Evolutionary conservation across 2,329 filamentous ascomycete species (phyloP), one percentile per base, ranked within the genome.

Genomic region (Atkinsonella hypoxylon): DNA sequence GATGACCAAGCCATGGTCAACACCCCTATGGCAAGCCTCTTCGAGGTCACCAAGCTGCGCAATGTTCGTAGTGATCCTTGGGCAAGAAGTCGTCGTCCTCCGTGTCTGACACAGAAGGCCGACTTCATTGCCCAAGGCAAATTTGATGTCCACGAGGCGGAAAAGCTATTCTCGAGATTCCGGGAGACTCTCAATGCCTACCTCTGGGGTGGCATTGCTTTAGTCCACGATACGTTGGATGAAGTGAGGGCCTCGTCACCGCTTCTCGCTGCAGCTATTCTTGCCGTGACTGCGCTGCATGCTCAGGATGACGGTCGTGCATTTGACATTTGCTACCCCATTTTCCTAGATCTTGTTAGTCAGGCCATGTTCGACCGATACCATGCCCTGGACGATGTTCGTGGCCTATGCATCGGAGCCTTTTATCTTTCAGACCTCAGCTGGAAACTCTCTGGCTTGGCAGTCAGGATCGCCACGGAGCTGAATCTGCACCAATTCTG

Each of bases 341-440:
- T 81, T 53, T 81, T 82, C 55, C 71, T 78, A 1, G 69, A 73
- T 4, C 69, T 82, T 2, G 75, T 81, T 43, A 75, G 76, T 15
- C 72, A 68, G 31, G 76, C 77, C 52, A 77, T 81, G 59, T 77
- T 83, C 54, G 75, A 78, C 40, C 71, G 63, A 0, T 62, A 64
- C 43, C 62, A 81, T 45, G 76, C 74, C 12, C 61, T 78, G 15
- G 79, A 83, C 54, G 76, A 78, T 51, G 71, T 83, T 38, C 74
- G 79, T 7, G 81, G 74, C 1, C 70, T 83, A 3, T 81, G 77
- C 54, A 76, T 83, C 22, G 81, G 76, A 4, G 78, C 80, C 1
- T 83, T 83, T 56, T 84, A 79, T 78, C 67, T 83, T 1, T 77
- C 76, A 0, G 79, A 83, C 49, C 56, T 70, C 17, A 68, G 66